Base-by-base conservation (phyloP, 164 flowering plant genomes). In the Sedum album region DNA sequence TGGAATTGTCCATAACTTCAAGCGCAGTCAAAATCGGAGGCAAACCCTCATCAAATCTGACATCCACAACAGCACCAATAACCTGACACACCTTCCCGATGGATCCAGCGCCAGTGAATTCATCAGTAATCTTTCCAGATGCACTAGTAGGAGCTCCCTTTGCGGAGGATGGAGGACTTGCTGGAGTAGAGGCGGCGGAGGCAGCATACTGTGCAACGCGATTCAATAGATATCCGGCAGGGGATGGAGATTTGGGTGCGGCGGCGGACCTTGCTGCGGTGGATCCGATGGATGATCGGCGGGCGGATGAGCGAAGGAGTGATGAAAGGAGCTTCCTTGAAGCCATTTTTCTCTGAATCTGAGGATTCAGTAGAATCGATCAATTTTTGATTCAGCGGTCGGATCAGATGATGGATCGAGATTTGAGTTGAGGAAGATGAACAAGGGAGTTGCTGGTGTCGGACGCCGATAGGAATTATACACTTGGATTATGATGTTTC, bases 11-110 rank as follows among this genome's bases (percentile, higher is more conserved):
- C 75, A 79, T 46, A 28, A 91, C 96, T 78, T 90, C 97, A 6
- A 94, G 77, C 7, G 98, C 98, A 18, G 95, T 91, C 80, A 89
- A 46, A 77, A 94, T 91, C 75, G 95, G 96, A 1, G 98, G 98
- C 74, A 94, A 65, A 0, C 97, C 96, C 67, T 89, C 98, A 0
- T 83, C 84, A 73, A 91, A 94, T 55, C 89, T 76, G 33, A 94
- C 98, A 68, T 94, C 97, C 5, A 91, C 96, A 26, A 94, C 96
- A 69, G 96, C 97, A 66, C 97, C 97, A 68, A 91, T 91, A 14
- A 91, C 96, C 81, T 91, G 97, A 66, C 89, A 88, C 0, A 91
- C 96, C 38, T 74, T 69, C 10, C 96, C 96, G 78, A 89, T 77
- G 68, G 96, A 61, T 3, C 96, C 96, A 10, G 84, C 78, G 0